Evolutionary conservation across 148 eudicot genomes (phyloP), one percentile per base, ranked within the genome.

Genomic region (Bassia scoparia): DNA sequence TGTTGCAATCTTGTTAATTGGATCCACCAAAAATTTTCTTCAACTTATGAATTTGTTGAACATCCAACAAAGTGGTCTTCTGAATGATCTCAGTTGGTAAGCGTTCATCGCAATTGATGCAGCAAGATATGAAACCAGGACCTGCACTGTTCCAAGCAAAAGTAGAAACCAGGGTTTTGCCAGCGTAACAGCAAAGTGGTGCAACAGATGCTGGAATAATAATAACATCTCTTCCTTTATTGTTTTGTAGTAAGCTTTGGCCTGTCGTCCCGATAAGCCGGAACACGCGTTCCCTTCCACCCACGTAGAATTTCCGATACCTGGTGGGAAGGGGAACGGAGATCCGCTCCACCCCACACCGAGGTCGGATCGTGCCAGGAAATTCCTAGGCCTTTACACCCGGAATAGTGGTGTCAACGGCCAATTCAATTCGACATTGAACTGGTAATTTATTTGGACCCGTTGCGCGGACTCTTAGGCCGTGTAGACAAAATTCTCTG

Each of bases 51-150:
- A 64, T 64, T 38, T 64, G 68, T 26, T 26, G 1, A 64, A 30
- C 26, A 64, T 64, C 68, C 26, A 64, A 35, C 44, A 62, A 62
- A 62, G 67, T 62, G 31, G 35, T 62, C 44, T 34, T 62, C 23
- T 62, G 67, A 33, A 62, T 34, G 5, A 62, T 31, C 0, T 62
- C 44, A 17, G 43, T 34, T 13, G 67, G 67, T 4, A 62, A 29
- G n/a, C n/a, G 43, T 64, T 16, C 3, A 21, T 64, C 23, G n/a
- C n/a, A 37, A 64, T n/a, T 2, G 68, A 23, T 21, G 15, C 20
- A 0, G 48, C 7, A 64, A 64, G 15, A 38, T 4, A 6, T 38
- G 68, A 21, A 35, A 1, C 68, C 68, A 9, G 46, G 68, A 64
- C 38, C 38, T 7, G 68, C 21, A 34, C 68, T 64, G 43, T 34